Conservation (phyloP, 176 grass and related monocot species). For the Aegilops sharonensis region DNA sequence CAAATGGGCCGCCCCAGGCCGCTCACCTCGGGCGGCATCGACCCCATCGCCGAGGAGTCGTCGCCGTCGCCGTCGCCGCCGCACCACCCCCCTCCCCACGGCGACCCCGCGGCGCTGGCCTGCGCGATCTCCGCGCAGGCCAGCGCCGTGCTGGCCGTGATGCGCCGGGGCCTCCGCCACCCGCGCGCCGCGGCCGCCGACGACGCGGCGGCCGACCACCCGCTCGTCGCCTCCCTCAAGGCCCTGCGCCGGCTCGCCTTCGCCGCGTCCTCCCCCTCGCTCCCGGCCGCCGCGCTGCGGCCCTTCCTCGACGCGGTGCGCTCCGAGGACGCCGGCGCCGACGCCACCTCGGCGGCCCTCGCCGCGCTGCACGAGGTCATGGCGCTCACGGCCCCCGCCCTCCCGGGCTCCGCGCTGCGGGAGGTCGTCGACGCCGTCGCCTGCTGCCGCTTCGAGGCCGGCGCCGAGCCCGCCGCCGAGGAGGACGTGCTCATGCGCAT, state of each 20-base stretch:
- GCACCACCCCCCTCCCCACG: background rate
- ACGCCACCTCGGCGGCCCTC: constrained; percentile 75
- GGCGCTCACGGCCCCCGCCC: constrained; percentile 37
- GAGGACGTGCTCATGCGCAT: constrained; percentile 89
- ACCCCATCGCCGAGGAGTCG: constrained; percentile 59
- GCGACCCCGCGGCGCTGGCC: constrained; percentile 50
- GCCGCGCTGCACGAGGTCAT: constrained; percentile 69
- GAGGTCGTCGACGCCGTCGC: constrained; percentile 81
- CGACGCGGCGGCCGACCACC: constrained; percentile 58
- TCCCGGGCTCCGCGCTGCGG: constrained; percentile 54
- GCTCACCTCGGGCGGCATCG: constrained; percentile 47
- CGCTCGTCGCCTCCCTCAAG: constrained; percentile 71
- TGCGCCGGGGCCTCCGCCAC: constrained; percentile 74
- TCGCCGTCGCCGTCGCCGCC: no score
- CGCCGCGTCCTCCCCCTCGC: constrained; percentile 6
- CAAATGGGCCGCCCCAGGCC: constrained; percentile 56
- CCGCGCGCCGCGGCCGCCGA: constrained; percentile 38
- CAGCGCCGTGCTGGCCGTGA: constrained; percentile 78
- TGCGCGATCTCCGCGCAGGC: constrained; percentile 80
- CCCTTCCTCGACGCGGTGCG: constrained; percentile 86
- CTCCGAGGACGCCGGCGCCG: constrained; percentile 73
- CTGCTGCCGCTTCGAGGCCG: constrained; percentile 77
- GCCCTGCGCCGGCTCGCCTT: constrained; percentile 80
- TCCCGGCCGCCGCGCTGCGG: constrained; percentile 40
- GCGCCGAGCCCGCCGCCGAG: constrained; percentile 57